Conservation (phyloP, 345 rosid species). For the Gynandropsis gynandra region DNA sequence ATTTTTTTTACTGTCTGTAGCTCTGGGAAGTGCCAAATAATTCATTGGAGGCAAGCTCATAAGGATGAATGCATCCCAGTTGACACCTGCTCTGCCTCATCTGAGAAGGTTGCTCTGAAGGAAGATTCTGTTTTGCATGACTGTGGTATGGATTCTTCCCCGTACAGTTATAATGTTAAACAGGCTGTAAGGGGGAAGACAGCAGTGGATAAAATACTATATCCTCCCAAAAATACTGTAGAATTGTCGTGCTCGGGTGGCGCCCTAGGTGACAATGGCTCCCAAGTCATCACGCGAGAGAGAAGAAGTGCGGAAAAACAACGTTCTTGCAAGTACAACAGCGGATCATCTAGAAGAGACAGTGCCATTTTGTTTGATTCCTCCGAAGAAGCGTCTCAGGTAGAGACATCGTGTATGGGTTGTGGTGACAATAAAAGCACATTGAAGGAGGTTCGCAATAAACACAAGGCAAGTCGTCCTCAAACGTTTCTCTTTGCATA, state of each 20-base stretch:
- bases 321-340: slow-evolving; percentile 27
- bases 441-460: slow-evolving; percentile 28
- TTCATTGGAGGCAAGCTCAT: slow-evolving; percentile 88
- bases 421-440: slow-evolving; percentile 25
- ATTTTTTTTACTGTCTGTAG: slow-evolving; percentile 34
- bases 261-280: slow-evolving; percentile 31
- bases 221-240: slow-evolving; percentile 23
- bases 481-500: not conserved
- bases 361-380: slow-evolving; percentile 27
- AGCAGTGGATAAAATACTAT: slow-evolving; percentile 20
- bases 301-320: slow-evolving; percentile 40
- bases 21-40: slow-evolving; percentile 89
- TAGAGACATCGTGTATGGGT: slow-evolving; percentile 19
- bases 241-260: slow-evolving; percentile 25
- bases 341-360: slow-evolving; percentile 42
- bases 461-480: slow-evolving; percentile 38
- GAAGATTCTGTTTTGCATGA: slow-evolving; percentile 31
- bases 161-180: slow-evolving; percentile 27
- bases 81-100: slow-evolving; percentile 36
- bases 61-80: slow-evolving; percentile 55
- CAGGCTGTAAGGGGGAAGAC: slow-evolving; percentile 29
- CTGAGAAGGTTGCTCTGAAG: slow-evolving; percentile 33
- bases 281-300: slow-evolving; percentile 37
- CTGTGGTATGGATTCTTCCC: slow-evolving; percentile 29
- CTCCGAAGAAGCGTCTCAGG: slow-evolving; percentile 28